Percentiles rank a stretch among this genome's conserved stretches.
phyloP scores from a whole-genome alignment of 176 grass and related monocot species.

The Paspalum notatum region DNA sequence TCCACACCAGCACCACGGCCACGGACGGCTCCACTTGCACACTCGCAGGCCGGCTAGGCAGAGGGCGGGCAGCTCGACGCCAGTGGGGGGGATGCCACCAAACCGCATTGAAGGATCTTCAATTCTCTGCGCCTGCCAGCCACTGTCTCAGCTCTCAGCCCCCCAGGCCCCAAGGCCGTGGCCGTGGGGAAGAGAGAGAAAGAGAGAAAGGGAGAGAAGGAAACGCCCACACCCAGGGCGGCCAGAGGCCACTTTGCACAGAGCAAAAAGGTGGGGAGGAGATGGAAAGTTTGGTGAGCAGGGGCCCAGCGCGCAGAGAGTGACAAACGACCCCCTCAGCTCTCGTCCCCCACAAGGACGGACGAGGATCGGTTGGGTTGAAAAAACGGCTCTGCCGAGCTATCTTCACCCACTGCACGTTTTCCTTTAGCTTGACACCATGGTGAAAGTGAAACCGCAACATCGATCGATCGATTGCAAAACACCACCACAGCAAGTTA shows the following conservation, averaged over 20 bases:
- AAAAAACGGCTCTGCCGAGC: no score
- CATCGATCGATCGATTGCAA: background rate
- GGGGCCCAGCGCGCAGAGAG: conserved; percentile 9
- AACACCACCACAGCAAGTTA: background rate
- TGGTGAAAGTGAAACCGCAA: background rate
- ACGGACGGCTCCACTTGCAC: background rate
- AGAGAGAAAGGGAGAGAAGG: conserved; percentile 16
- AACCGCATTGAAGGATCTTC: conserved; percentile 78
- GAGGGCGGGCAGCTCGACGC: background rate
- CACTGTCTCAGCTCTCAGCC: conserved; percentile 37
- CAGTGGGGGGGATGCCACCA: conserved; percentile 56
- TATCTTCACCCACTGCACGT: background rate
- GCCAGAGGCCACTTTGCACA: conserved; percentile 35
- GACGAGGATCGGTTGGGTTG: background rate
- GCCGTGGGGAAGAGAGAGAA: background rate
- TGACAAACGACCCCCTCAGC: no score
- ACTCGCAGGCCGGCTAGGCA: background rate
- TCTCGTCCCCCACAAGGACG: background rate
- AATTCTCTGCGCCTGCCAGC: conserved; percentile 55
- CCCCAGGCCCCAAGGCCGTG: background rate
- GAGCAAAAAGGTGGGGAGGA: conserved; percentile 32
- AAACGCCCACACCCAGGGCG: conserved; percentile 31
- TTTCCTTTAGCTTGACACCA: conserved; percentile 14
- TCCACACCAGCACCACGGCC: no score
- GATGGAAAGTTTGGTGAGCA: conserved; percentile 55